phyloP scores from a whole-genome alignment of 2,329 filamentous ascomycete genomes.

The Neodidymelliopsis sp. region DNA sequence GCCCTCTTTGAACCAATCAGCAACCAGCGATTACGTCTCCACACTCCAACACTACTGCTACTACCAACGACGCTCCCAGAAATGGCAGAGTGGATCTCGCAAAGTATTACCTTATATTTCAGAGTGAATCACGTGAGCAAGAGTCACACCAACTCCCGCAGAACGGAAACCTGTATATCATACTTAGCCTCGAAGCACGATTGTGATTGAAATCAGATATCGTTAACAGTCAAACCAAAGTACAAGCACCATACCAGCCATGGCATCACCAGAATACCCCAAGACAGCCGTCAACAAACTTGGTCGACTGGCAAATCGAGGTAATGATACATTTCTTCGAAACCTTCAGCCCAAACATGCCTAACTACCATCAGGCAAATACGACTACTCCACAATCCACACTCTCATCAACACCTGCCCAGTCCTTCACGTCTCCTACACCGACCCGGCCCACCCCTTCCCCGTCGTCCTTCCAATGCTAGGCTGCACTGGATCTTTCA shows the following conservation, averaged over 20 bases:
- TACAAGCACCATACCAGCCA: neutral
- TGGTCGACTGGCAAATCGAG: slow-evolving; percentile 39
- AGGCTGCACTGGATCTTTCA: slow-evolving; percentile 45
- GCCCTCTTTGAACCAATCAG: slow-evolving; percentile 1
- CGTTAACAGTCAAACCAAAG: neutral
- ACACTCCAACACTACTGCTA: neutral
- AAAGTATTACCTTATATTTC: slow-evolving; percentile 7
- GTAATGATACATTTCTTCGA: slow-evolving; percentile 12
- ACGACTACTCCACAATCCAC: slow-evolving; percentile 48
- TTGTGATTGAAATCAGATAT: neutral
- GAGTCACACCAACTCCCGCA: neutral
- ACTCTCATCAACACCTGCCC: slow-evolving; percentile 41
- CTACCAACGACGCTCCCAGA: neutral
- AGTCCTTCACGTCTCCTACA: slow-evolving; percentile 48
- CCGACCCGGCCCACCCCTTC: slow-evolving; percentile 62
- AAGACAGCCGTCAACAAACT: slow-evolving; percentile 41
- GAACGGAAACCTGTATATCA: neutral
- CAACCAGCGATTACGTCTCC: slow-evolving; percentile 4
- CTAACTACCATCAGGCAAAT: slow-evolving; percentile 27
- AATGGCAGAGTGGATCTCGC: neutral
- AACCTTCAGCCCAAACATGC: neutral
- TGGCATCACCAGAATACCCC: slow-evolving; percentile 31
- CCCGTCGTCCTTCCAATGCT: slow-evolving; percentile 51
- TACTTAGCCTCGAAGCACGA: too few relatives aligned
- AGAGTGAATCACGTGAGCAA: neutral